A percentile compares a stretch with the other conserved stretches of the same genome.
These are phyloP conservation scores for Aspergillus incahuasiensis DNA, from an alignment of 495 filamentous ascomycete species.

Conservation along the genomic window DNA sequence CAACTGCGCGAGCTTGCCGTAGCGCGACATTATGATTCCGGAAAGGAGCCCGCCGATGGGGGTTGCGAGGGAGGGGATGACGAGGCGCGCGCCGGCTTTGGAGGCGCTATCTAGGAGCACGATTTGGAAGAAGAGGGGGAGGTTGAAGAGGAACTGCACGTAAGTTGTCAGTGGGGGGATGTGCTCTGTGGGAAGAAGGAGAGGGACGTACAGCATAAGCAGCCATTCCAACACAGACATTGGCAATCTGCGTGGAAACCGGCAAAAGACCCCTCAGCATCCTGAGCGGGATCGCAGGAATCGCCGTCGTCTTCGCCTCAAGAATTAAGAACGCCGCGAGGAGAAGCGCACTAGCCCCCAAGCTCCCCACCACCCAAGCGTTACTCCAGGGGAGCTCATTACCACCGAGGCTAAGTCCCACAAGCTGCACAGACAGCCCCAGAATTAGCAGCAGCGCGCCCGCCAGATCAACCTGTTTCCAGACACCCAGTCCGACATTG, in stretches of 20 bases:
- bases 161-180: not conserved
- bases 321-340: slow-evolving; percentile 48
- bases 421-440: slow-evolving; percentile 53
- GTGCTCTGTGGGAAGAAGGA: not conserved
- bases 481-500: slow-evolving; percentile 35
- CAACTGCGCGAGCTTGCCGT: slow-evolving; percentile 53
- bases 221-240: slow-evolving; percentile 57
- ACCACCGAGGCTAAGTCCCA: slow-evolving; percentile 56
- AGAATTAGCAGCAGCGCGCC: slow-evolving; percentile 53
- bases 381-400: slow-evolving; percentile 59
- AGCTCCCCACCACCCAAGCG: slow-evolving; percentile 47
- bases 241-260: slow-evolving; percentile 52
- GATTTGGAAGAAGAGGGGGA: slow-evolving; percentile 61
- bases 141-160: slow-evolving; percentile 59
- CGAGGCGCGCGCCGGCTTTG: slow-evolving; percentile 54
- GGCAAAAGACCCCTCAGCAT: slow-evolving; percentile 51
- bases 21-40: slow-evolving; percentile 60
- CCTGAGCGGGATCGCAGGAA: slow-evolving; percentile 57
- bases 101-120: slow-evolving; percentile 58
- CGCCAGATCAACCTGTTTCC: slow-evolving; percentile 53
- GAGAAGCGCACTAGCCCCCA: slow-evolving; percentile 48
- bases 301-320: slow-evolving; percentile 53
- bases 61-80: slow-evolving; percentile 57
- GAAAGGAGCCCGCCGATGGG: slow-evolving; percentile 57
- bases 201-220: slow-evolving; percentile 54